Evolutionary conservation across 805 yeast species (phyloP), one percentile per base, ranked within the genome.

Genomic region (Grigorovia humatica): DNA sequence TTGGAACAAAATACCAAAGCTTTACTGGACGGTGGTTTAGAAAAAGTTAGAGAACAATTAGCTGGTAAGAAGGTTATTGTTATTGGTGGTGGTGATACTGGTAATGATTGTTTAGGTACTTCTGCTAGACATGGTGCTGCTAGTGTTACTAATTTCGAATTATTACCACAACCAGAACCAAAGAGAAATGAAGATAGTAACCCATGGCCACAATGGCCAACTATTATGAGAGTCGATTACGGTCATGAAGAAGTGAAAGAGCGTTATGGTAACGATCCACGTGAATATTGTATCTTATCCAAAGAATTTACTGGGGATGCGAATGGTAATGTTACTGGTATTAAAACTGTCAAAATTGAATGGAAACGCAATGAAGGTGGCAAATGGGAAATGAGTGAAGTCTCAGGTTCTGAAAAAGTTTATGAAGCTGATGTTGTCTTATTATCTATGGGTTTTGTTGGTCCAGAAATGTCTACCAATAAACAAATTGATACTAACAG

Each of bases 181-280:
- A 85, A 90, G 46, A 86, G 82, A 72, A 97, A 93, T 72, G 40
- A 42, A 8, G 15, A 23, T 38, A 38, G 6, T 17, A 91, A 91
- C 72, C 98, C 99, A 70, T 91, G 99, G 99, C 99, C 99, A 45
- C 99, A 91, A 74, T 91, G 98, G 98, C 98, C 99, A 60, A 79
- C 96, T 68, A 81, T 93, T 63, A 91, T 93, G 85, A 81, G 98
- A 65, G 95, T 91, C 54, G 99, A 91, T 74, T 91, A 91, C 67
- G 99, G 99, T 60, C 99, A 91, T 72, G 78, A 90, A 57, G 99
- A 91, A 71, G 98, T 93, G 53, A 79, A 85, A 54, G 86, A 87
- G 48, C 96, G 90, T 70, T 91, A 90, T 68, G 98, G 98, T 58
- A 85, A 84, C 71, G 99, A 91, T 70, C 98, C 98, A 52, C 85